These are phyloP conservation scores for Apiospora arundinis DNA, from an alignment of 2,329 filamentous ascomycete genomes.

Conservation along the genomic window DNA sequence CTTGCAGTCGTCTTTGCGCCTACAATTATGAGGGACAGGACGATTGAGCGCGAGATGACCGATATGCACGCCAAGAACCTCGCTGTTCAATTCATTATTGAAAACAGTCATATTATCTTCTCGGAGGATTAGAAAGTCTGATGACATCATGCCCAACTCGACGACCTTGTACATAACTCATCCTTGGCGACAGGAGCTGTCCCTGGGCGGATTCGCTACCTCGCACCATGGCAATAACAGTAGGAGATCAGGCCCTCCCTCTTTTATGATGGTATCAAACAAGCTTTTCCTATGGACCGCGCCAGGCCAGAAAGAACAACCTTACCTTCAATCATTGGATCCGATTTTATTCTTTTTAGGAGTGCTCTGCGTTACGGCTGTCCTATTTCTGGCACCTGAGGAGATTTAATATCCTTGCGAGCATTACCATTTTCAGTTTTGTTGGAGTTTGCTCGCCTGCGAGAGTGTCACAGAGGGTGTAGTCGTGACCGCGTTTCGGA, in stretches of 20 bases:
- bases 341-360: constrained; percentile 31
- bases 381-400: constrained; percentile 31
- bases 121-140: constrained; percentile 45
- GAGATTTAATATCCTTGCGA: constrained; percentile 41
- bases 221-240: constrained; percentile 2
- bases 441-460: constrained; percentile 1
- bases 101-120: constrained; percentile 87
- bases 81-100: constrained; percentile 90
- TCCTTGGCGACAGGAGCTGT: background rate
- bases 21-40: constrained; percentile 92
- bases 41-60: constrained; percentile 91
- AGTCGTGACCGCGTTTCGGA: background rate
- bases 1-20: constrained; percentile 96
- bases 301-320: background rate
- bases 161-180: constrained; percentile 11
- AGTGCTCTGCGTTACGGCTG: constrained; percentile 29
- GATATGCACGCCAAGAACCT: constrained; percentile 94
- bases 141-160: background rate
- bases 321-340: constrained; percentile 30
- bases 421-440: constrained; percentile 31
- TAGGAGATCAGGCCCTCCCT: constrained; percentile 5
- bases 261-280: constrained; percentile 6
- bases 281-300: background rate
- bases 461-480: background rate
- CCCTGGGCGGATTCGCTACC: background rate